phyloP scores from a whole-genome alignment of 2,329 filamentous ascomycete species.

The Neofusicoccum laricinum region DNA sequence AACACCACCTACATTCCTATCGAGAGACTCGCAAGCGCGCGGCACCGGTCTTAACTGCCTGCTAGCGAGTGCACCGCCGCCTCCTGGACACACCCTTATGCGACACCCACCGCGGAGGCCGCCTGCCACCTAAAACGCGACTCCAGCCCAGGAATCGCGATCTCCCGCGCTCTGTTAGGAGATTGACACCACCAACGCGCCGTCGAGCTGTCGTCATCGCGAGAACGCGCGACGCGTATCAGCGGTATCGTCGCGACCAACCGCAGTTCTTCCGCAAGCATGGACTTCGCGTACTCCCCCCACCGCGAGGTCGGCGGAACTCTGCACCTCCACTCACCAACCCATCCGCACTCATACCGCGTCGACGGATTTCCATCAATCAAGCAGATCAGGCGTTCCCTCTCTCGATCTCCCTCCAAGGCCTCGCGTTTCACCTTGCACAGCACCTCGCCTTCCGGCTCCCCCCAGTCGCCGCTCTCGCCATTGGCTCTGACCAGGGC shows the following conservation, averaged over 20 bases:
- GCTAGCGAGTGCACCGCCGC: conserved; percentile 12
- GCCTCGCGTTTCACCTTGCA: conserved; percentile 65
- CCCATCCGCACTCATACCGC: conserved; percentile 65
- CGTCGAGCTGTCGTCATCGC: conserved; percentile 8
- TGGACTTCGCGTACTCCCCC: conserved; percentile 52
- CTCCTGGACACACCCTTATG: conserved; percentile 15
- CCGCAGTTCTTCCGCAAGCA: conserved; percentile 23
- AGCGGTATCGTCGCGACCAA: conserved; percentile 5
- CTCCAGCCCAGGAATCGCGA: conserved; percentile 6
- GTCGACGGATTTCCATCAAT: conserved; percentile 81
- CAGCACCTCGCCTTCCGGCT: conserved; percentile 39
- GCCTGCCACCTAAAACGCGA: conserved; percentile 8
- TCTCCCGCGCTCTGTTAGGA: conserved; percentile 10
- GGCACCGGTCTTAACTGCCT: conserved; percentile 15
- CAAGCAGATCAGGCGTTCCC: conserved; percentile 77
- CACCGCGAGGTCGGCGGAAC: conserved; percentile 64
- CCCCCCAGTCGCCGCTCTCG: conserved; percentile 41
- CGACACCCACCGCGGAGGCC: conserved; percentile 1
- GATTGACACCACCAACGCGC: background rate
- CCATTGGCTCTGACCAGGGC: conserved; percentile 44
- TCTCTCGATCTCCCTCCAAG: conserved; percentile 93
- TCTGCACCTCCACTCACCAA: conserved; percentile 82
- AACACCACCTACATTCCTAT: conserved; percentile 17
- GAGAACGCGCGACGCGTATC: conserved; percentile 15
- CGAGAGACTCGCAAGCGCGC: conserved; percentile 12